These are phyloP conservation scores for Chytriomyces hyalinus DNA, from an alignment of 192 early-diverging fungal genomes.

Conservation along the genomic window DNA sequence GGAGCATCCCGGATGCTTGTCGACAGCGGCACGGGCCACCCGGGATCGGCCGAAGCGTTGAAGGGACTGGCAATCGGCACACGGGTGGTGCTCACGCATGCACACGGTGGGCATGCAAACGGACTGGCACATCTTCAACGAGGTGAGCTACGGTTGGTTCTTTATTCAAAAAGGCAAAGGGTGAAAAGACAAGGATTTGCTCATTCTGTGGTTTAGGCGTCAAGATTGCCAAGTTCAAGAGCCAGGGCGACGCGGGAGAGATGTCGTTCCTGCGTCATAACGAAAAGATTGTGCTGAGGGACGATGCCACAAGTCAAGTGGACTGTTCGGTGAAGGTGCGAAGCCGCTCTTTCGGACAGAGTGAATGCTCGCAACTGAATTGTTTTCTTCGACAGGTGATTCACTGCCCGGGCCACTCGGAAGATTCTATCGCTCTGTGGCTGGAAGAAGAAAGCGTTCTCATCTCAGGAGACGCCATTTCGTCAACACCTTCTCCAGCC, in stretches of 20 bases:
- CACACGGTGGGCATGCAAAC: slow-evolving; percentile 13
- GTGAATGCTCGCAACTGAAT: too few relatives aligned
- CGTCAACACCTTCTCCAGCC: slow-evolving; percentile 3
- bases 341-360: neutral
- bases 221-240: neutral
- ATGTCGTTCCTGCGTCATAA: neutral
- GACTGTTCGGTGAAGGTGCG: neutral
- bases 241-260: neutral
- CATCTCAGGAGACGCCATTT: slow-evolving; percentile 10
- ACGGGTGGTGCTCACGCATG: slow-evolving; percentile 6
- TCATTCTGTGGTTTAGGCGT: too few relatives aligned
- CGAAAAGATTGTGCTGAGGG: neutral
- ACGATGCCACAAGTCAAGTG: neutral
- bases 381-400: neutral
- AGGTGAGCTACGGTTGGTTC: too few relatives aligned
- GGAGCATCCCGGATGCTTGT: neutral
- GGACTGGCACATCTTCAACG: neutral
- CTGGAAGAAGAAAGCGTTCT: neutral
- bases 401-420: slow-evolving; percentile 9
- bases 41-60: neutral
- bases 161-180: too few relatives aligned
- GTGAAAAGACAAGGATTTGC: too few relatives aligned
- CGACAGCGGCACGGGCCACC: slow-evolving; percentile 8
- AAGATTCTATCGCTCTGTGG: neutral
- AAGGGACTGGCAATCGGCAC: too few relatives aligned